Evolutionary conservation across 2,329 filamentous ascomycete species (phyloP), one percentile per base, ranked within the genome.

Genomic region (Cordyceps javanica): DNA sequence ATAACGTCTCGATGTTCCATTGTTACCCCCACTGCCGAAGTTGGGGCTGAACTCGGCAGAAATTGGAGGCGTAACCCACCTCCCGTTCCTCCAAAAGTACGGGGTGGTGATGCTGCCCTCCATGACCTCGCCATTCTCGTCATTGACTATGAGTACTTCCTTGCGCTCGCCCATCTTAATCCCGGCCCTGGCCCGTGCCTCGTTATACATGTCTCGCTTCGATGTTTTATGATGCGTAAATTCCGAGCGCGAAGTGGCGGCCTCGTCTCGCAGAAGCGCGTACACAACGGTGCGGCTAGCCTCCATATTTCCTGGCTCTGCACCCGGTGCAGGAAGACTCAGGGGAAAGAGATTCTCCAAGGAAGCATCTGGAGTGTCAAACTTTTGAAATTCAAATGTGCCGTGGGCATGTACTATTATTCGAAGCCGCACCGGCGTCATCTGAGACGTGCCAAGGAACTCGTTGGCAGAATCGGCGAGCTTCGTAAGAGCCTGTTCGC

Each of bases 191-290:
- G 73, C 67, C 9, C 91, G 82, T 1, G 91, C 89, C 2, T 74
- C 75, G 46, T 89, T 82, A 70, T 97, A 97, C 68, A 85, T 77
- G 10, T 77, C 74, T 14, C 93, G 83, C 49, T 80, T 76, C 0
- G 89, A 94, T 0, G 93, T 97, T 72, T 99, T 97, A 75, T 89
- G 89, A 59, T 87, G 85, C 0, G 92, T 96, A 67, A 87, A 89
- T n/a, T 83, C 79, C 1, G 82, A 82, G 41, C 72, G 70, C 8
- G 62, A 38, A 0, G 77, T 80, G n/a, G 55, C 55, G n/a, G 62
- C 58, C 10, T 58, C 55, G 63, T 84, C 81, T 3, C 82, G 59
- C 1, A 77, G 59, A 2, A 84, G 68, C 2, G 73, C 70, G 60
- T 75, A 81, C 1, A 66, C 66, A 0, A 69, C 66, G 1, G 61